These are phyloP conservation scores for Phaeosphaeriaceae sp. DNA, from an alignment of 2,329 filamentous ascomycete genomes.

Conservation along the genomic window DNA sequence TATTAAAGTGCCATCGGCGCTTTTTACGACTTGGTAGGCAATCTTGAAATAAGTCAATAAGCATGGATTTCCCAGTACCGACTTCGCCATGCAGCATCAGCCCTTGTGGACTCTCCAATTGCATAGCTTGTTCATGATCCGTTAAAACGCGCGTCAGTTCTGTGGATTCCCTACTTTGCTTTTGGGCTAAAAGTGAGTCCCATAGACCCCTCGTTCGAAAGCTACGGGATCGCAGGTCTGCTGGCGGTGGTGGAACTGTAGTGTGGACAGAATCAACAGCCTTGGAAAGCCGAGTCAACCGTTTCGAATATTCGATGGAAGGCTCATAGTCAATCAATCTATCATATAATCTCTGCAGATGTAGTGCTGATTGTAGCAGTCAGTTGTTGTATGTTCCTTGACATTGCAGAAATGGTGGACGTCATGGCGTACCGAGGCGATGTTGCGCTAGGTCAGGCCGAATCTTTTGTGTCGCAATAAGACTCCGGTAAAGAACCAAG, in stretches of 20 bases:
- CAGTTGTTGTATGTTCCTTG: slow-evolving; percentile 22
- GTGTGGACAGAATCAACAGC: slow-evolving; percentile 43
- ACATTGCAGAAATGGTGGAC: slow-evolving; percentile 35
- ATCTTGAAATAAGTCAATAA: slow-evolving; percentile 82
- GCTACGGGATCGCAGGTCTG: slow-evolving; percentile 20
- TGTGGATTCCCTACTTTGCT: slow-evolving; percentile 60
- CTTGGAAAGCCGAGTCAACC: slow-evolving; percentile 66
- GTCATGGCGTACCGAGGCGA: slow-evolving; percentile 58
- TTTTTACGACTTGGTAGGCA: slow-evolving; percentile 76
- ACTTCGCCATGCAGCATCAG: slow-evolving; percentile 82
- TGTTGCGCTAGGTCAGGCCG: slow-evolving; percentile 74
- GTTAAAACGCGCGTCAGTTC: slow-evolving; percentile 73
- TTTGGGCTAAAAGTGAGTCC: slow-evolving; percentile 59
- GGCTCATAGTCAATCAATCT: slow-evolving; percentile 81
- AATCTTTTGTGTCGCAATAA: slow-evolving; percentile 71
- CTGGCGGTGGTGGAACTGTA: slow-evolving; percentile 42
- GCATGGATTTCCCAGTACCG: slow-evolving; percentile 83
- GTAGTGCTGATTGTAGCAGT: slow-evolving; percentile 61
- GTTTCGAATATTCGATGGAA: slow-evolving; percentile 69
- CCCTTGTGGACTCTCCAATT: slow-evolving; percentile 74
- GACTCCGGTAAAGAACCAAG: slow-evolving; percentile 74
- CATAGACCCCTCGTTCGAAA: slow-evolving; percentile 58
- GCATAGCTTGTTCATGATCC: slow-evolving; percentile 72
- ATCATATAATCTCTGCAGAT: slow-evolving; percentile 78
- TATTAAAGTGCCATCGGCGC: slow-evolving; percentile 81